Evolutionary conservation across 2,329 filamentous ascomycete species (phyloP).

Genomic region (Nothopassalora personata): DNA sequence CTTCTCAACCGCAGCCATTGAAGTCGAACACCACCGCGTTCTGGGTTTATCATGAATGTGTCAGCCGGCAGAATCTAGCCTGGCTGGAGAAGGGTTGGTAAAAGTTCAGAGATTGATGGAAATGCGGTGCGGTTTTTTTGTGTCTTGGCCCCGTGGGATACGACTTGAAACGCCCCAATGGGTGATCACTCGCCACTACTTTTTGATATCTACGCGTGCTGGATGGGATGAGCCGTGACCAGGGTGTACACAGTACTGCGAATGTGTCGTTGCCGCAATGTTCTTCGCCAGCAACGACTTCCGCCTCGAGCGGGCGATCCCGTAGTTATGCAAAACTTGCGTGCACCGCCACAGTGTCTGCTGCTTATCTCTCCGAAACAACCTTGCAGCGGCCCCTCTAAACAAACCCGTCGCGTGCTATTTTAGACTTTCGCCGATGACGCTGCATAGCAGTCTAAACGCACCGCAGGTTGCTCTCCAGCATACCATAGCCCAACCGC

Average conservation of each 20-base stretch:
- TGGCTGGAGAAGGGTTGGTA: not conserved
- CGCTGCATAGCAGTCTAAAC: not conserved
- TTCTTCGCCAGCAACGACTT: not conserved
- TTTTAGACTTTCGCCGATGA: not conserved
- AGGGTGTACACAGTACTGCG: not conserved
- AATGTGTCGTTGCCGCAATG: not conserved
- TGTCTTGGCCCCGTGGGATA: not conserved
- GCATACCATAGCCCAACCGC: too few species aligned
- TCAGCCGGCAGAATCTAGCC: slow-evolving; percentile 1
- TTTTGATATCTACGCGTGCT: not conserved
- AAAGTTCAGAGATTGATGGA: not conserved
- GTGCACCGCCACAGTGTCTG: not conserved
- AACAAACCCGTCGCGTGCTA: not conserved
- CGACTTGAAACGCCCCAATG: too few species aligned
- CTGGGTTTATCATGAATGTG: not conserved
- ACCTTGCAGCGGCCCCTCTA: not conserved
- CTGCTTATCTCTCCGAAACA: not conserved
- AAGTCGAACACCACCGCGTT: not conserved
- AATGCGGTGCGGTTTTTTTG: not conserved
- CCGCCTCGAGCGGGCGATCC: not conserved
- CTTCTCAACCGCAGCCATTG: slow-evolving; percentile 6
- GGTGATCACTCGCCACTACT: not conserved
- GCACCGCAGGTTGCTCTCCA: not conserved
- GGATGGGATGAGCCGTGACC: not conserved
- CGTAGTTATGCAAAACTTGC: not conserved